Conservation (phyloP, 192 early-diverging fungal genomes). For the Coemansia erecta region DNA sequence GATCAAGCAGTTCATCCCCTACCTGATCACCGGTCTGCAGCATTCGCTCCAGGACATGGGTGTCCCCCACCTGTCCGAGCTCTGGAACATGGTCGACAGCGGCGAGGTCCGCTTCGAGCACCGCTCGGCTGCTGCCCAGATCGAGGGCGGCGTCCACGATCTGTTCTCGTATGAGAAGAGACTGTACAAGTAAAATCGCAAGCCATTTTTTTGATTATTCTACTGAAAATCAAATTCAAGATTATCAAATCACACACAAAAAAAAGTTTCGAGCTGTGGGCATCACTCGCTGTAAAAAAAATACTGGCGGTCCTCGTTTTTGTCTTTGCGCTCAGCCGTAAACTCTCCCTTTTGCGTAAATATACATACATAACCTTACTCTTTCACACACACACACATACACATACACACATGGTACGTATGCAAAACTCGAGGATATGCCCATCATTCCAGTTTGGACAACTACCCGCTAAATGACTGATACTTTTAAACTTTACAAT, state of each 20-base stretch:
- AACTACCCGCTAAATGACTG: background rate
- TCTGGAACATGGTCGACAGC: constrained; percentile 64
- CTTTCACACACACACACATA: constrained; percentile 1
- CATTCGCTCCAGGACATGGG: constrained; percentile 99
- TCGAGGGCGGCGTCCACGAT: constrained; percentile 96
- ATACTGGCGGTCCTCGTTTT: background rate
- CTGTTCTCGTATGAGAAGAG: constrained; percentile 83
- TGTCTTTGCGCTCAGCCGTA: background rate
- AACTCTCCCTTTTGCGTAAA: background rate
- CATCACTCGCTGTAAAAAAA: background rate
- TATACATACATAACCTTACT: background rate
- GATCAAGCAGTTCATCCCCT: constrained; percentile 89
- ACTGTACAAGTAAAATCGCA: constrained; percentile 53
- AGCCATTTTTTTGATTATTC: too few relatives aligned
- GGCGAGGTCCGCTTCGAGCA: constrained; percentile 91
- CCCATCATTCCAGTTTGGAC: background rate
- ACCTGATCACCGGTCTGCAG: constrained; percentile 91
- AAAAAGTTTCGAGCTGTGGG: background rate
- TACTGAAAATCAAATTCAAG: background rate
- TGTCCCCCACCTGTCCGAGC: constrained; percentile 60
- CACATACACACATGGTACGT: background rate
- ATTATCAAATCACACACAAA: background rate
- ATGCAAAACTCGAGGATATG: background rate
- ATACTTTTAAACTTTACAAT: background rate
- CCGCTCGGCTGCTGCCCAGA: constrained; percentile 88